phyloP scores from a whole-genome alignment of 768 basidiomycete genomes.

The Psilocybe sp. region DNA sequence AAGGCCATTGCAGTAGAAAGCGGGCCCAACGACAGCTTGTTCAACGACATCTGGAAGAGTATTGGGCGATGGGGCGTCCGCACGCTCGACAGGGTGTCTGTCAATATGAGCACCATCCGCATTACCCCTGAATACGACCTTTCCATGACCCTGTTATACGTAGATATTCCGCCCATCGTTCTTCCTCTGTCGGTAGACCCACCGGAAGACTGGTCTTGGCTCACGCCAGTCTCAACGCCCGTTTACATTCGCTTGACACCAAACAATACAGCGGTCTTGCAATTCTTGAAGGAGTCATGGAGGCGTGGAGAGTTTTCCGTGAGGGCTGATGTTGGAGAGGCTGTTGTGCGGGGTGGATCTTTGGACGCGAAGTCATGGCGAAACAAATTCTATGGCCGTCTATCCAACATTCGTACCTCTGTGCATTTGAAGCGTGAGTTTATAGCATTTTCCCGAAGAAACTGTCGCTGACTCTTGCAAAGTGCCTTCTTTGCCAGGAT shows the following conservation, averaged over 20 bases:
- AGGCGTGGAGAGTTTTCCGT: slow-evolving; percentile 44
- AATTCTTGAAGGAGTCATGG: slow-evolving; percentile 63
- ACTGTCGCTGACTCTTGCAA: slow-evolving; percentile 7
- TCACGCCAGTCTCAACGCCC: slow-evolving; percentile 49
- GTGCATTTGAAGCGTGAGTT: slow-evolving; percentile 55
- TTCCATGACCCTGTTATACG: slow-evolving; percentile 35
- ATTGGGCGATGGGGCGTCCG: slow-evolving; percentile 68
- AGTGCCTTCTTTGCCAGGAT: slow-evolving; percentile 67
- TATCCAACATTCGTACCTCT: slow-evolving; percentile 42
- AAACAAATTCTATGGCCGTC: slow-evolving; percentile 31
- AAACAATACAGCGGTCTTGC: slow-evolving; percentile 43
- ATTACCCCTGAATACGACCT: slow-evolving; percentile 44
- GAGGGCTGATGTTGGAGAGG: slow-evolving; percentile 37
- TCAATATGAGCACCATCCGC: slow-evolving; percentile 49
- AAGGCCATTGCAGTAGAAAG: slow-evolving; percentile 53
- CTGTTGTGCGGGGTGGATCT: slow-evolving; percentile 50
- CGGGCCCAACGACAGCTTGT: slow-evolving; percentile 38
- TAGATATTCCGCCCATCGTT: slow-evolving; percentile 49
- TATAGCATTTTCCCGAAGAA: slow-evolving; percentile 2
- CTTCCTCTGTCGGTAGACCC: slow-evolving; percentile 56
- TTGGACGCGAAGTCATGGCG: slow-evolving; percentile 47
- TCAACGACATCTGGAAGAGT: slow-evolving; percentile 57
- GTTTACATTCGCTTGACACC: slow-evolving; percentile 52
- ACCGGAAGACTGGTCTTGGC: slow-evolving; percentile 52
- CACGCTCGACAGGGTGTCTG: slow-evolving; percentile 51